Percentiles rank a stretch among this genome's conserved stretches.
These are phyloP conservation scores for Capronia americana DNA, from an alignment of 2,329 filamentous ascomycete genomes.

Conservation along the genomic window DNA sequence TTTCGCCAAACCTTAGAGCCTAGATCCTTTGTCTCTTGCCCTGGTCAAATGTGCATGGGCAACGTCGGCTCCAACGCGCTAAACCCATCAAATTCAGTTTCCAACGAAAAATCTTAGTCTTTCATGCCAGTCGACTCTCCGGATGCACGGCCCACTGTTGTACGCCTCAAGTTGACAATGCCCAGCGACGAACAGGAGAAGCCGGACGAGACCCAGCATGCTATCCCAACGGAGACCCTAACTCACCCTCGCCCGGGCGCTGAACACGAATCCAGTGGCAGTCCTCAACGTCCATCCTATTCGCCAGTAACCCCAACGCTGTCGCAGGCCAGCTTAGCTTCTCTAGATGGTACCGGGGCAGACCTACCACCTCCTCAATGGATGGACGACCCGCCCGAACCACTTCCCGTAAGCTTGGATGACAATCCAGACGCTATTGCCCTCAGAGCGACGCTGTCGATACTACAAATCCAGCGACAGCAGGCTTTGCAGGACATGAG, in stretches of 20 bases:
- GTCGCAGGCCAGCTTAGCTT: constrained; percentile 40
- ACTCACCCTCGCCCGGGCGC: not conserved
- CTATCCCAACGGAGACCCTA: not conserved
- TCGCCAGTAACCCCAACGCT: constrained; percentile 56
- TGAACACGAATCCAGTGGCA: constrained; percentile 35
- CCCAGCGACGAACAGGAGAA: constrained; percentile 15
- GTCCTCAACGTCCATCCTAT: constrained; percentile 52
- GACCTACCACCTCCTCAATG: constrained; percentile 33
- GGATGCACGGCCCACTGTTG: not conserved
- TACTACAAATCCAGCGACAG: constrained; percentile 83
- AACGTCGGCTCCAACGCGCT: not conserved
- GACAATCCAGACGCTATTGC: constrained; percentile 86
- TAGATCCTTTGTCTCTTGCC: not conserved
- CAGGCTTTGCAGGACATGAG: constrained; percentile 78
- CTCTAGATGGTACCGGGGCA: constrained; percentile 22
- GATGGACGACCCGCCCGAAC: constrained; percentile 43
- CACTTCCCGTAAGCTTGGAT: constrained; percentile 54
- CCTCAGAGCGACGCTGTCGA: constrained; percentile 80
- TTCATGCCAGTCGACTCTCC: not conserved
- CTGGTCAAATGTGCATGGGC: not conserved
- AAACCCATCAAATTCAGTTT: not conserved
- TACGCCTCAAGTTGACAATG: constrained; percentile 30
- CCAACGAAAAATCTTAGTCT: no score
- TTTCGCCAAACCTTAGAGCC: not conserved
- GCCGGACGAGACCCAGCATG: constrained; percentile 4